Conservation (phyloP, 257 asterid genomes). For the Pogostemon cablin region DNA sequence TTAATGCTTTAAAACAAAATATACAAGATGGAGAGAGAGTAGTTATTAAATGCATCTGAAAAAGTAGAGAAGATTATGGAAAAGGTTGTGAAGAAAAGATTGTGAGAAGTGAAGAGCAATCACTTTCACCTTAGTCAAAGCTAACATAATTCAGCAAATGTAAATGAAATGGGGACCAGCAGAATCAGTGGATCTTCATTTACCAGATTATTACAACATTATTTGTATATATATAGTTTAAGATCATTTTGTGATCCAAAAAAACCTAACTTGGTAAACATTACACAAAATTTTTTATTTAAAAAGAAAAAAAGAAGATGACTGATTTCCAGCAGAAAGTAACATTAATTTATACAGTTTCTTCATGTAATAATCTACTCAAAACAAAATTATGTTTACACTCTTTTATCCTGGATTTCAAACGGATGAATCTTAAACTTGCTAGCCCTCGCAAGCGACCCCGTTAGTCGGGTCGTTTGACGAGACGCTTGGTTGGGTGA, state of each 20-base stretch:
- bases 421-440: constrained; percentile 7
- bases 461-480: constrained; percentile 50
- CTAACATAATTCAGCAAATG: constrained; percentile 30
- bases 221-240: constrained; percentile 2
- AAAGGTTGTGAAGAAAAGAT: constrained; percentile 21
- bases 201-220: constrained; percentile 29
- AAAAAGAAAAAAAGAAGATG: constrained; percentile 21
- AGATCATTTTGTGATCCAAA: constrained; percentile 4
- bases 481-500: constrained; percentile 27
- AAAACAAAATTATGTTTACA: constrained; percentile 52
- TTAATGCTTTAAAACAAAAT: background rate
- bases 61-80: constrained; percentile 5
- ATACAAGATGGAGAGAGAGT: background rate
- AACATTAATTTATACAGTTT: constrained; percentile 56
- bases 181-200: constrained; percentile 27
- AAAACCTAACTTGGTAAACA: background rate
- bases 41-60: constrained; percentile 4
- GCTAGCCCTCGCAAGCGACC: constrained; percentile 49
- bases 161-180: constrained; percentile 35
- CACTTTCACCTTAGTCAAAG: constrained; percentile 31
- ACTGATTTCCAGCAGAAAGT: constrained; percentile 41
- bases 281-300: background rate
- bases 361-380: constrained; percentile 36
- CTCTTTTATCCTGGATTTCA: constrained; percentile 30
- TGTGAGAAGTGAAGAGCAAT: constrained; percentile 32